phyloP scores from a whole-genome alignment of 305 asterid species.

The Fraxinus xanthoxyloides region DNA sequence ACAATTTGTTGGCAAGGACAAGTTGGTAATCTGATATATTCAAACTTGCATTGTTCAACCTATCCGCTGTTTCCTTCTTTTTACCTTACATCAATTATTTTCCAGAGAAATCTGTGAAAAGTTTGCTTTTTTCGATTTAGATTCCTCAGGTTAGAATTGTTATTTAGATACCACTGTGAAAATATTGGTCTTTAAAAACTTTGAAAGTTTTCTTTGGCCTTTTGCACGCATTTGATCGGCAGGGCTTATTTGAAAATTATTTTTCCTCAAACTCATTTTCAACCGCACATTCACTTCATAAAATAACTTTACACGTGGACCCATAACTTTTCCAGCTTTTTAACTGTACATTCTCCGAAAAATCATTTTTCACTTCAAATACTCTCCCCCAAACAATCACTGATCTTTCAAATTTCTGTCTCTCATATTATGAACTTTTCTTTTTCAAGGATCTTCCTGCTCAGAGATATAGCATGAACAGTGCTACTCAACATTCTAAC shows the following conservation, averaged over 20 bases:
- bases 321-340: not conserved
- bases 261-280: not conserved
- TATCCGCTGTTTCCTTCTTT: not conserved
- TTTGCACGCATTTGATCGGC: not conserved
- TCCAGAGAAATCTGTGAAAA: not conserved
- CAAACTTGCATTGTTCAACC: not conserved
- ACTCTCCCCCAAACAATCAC: not conserved
- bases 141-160: not conserved
- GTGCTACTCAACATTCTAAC: conserved; percentile 29
- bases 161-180: not conserved
- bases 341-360: not conserved
- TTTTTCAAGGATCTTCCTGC: conserved; percentile 31
- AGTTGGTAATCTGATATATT: conserved; percentile 41
- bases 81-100: not conserved
- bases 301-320: not conserved
- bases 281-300: not conserved
- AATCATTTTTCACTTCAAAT: not conserved
- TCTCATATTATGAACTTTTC: conserved; percentile 5
- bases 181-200: not conserved
- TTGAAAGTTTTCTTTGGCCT: not conserved
- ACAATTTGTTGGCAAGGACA: conserved; percentile 44
- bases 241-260: not conserved
- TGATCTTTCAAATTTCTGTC: not conserved
- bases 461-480: conserved; percentile 36
- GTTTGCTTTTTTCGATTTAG: not conserved